phyloP scores from a whole-genome alignment of 306 rosid genomes.

The Carpinus viminea region DNA sequence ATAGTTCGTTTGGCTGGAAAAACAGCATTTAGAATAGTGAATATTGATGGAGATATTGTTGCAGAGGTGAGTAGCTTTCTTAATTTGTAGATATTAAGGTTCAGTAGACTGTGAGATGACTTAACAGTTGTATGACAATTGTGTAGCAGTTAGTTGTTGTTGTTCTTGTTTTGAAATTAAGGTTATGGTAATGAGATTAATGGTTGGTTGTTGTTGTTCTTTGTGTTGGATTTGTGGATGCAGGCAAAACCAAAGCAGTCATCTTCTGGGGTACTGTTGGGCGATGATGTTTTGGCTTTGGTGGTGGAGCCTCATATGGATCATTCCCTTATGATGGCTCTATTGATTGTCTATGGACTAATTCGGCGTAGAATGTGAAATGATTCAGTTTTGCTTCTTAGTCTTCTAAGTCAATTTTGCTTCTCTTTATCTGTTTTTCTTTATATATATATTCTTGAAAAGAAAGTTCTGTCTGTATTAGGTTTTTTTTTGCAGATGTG shows the following conservation, averaged over 20 bases:
- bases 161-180: not conserved
- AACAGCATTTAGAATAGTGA: conserved; percentile 47
- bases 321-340: conserved; percentile 64
- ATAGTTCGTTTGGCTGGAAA: conserved; percentile 48
- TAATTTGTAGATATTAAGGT: not conserved
- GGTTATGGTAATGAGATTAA: not conserved
- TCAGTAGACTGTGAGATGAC: not conserved
- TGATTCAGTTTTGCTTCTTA: not conserved
- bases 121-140: no score
- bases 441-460: not conserved
- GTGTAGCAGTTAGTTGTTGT: not conserved
- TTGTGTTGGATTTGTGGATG: conserved; percentile 8
- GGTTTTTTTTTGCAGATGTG: no score
- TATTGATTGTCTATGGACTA: conserved; percentile 62
- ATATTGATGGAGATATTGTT: conserved; percentile 47
- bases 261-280: conserved; percentile 51
- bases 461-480: not conserved
- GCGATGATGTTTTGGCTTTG: conserved; percentile 69
- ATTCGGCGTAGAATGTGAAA: conserved; percentile 58
- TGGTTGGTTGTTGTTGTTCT: not conserved
- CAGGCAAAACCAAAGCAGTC: conserved; percentile 72
- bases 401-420: not conserved
- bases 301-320: conserved; percentile 52
- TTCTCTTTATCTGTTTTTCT: not conserved
- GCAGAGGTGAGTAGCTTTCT: conserved; percentile 61